Percentiles rank a stretch among this genome's conserved stretches.
Evolutionary conservation across 225 moss, liverwort and hornwort genomes (phyloP).

Genomic region (Marchantia paleacea): DNA sequence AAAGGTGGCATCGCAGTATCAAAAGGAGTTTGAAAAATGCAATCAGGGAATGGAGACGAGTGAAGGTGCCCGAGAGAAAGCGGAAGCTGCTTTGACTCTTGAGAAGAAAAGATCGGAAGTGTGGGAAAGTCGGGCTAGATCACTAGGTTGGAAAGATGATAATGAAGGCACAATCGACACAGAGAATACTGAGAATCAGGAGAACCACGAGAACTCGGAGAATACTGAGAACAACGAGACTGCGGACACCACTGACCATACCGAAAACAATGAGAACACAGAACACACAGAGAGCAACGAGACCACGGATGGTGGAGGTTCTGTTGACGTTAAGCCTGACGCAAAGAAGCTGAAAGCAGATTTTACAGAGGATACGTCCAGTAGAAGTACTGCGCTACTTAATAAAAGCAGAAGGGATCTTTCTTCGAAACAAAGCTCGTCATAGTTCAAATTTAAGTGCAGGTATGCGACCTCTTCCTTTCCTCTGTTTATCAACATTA

Average conservation of each 20-base stretch:
- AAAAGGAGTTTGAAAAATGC: conserved; percentile 67
- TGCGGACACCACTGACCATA: neutral
- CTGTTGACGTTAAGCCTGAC: neutral
- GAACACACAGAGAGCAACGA: neutral
- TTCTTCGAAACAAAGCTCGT: conserved; percentile 7
- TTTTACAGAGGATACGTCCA: neutral
- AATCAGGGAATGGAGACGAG: conserved; percentile 59
- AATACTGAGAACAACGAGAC: neutral
- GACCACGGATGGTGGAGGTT: neutral
- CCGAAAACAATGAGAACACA: neutral
- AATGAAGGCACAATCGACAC: conserved; percentile 1
- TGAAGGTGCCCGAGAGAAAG: conserved; percentile 52
- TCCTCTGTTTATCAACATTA: neutral
- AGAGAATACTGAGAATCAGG: conserved; percentile 1
- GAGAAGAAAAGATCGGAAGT: conserved; percentile 53
- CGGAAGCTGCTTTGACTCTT: conserved; percentile 53
- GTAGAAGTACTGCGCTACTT: conserved; percentile 4
- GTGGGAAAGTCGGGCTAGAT: conserved; percentile 79
- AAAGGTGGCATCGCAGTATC: conserved; percentile 56
- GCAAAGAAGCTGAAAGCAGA: conserved; percentile 8
- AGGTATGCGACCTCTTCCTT: conserved; percentile 14
- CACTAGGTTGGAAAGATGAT: conserved; percentile 64
- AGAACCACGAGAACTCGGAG: conserved; percentile 4
- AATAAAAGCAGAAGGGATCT: conserved; percentile 22
- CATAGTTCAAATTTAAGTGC: conserved; percentile 27